Evolutionary conservation across 495 filamentous ascomycete species (phyloP).

Genomic region (Tuber borchii): DNA sequence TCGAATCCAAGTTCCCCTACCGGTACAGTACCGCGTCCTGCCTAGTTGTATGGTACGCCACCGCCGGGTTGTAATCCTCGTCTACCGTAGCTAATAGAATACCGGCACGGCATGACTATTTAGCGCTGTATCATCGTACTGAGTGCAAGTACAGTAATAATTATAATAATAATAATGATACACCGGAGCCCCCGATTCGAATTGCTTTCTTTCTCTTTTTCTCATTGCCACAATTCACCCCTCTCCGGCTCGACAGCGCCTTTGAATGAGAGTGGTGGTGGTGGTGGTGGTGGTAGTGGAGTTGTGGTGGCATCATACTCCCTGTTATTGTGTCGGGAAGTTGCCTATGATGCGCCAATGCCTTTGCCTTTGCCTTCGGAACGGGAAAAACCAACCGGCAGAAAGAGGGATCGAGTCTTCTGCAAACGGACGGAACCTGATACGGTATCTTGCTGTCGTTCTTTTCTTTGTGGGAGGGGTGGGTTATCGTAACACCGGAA

Average conservation of each 20-base stretch:
- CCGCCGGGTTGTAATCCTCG: not conserved
- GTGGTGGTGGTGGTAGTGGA: not conserved
- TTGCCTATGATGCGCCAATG: constrained; percentile 1
- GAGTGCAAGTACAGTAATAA: not conserved
- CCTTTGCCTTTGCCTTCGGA: not conserved
- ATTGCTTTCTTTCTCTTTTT: not conserved
- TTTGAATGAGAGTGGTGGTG: not conserved
- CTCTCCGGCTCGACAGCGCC: not conserved
- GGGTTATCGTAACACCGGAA: constrained; percentile 1
- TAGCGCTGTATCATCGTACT: not conserved
- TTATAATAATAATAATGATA: not conserved
- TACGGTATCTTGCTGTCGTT: not conserved
- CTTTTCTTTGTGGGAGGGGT: not conserved
- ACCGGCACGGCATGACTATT: not conserved
- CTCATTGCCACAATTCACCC: not conserved
- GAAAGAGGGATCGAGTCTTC: constrained; percentile 2
- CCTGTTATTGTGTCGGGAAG: not conserved
- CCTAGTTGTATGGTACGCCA: not conserved
- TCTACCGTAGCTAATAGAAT: not conserved
- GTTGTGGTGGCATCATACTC: not conserved
- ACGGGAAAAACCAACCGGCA: not conserved
- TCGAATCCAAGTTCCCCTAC: not conserved
- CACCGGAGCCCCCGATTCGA: not conserved
- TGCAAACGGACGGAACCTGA: constrained; percentile 4
- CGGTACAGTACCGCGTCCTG: not conserved